Evolutionary conservation across 345 rosid species (phyloP), one percentile per base, ranked within the genome.

Genomic region (Gynandropsis gynandra): DNA sequence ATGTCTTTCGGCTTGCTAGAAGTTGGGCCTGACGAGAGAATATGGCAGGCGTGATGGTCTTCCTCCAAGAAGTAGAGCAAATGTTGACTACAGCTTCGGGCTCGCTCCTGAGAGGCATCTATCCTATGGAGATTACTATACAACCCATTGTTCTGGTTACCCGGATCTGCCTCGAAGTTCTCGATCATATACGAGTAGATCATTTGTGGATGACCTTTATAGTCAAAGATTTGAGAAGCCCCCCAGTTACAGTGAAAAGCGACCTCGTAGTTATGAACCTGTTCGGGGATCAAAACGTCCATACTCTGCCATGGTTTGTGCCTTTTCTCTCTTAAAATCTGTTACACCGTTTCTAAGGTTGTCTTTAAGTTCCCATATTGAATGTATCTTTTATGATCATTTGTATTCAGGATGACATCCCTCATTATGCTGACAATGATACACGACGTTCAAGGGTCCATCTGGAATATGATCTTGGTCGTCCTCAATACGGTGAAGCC

Each of bases 241-340:
- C 69, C 55, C 65, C 52, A 78, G 74, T 67, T 92, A 80, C 56
- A 80, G 77, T 48, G 97, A 87, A 61, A 83, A 77, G 10, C 86
- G 80, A 66, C 65, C 74, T 16, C 95, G 94, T 69, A 95, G 80
- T 65, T 92, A 87, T 71, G 97, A 82, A 43, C 50, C 93, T 37
- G 50, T 92, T 34, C 72, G 95, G 47, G 95, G 95, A 47, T 81
- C 97, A 55, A 92, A 92, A 69, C 85, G 97, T 44, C 88, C 90
- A 43, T 92, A 82, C 72, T 63, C 85, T 57, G 74, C 82, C 10
- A 35, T 92, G 93, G 98, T 87, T 20, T 62, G 84, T 58, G 17
- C 45, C n/a, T 46, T 36, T 47, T 53, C 8, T 10, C 44, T 41
- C 47, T 42, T 15, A 44, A 10, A 34, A 31, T 12, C 13, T 17